Conservation (phyloP, 2,329 filamentous ascomycete genomes). For the Xylaria hypoxylon region DNA sequence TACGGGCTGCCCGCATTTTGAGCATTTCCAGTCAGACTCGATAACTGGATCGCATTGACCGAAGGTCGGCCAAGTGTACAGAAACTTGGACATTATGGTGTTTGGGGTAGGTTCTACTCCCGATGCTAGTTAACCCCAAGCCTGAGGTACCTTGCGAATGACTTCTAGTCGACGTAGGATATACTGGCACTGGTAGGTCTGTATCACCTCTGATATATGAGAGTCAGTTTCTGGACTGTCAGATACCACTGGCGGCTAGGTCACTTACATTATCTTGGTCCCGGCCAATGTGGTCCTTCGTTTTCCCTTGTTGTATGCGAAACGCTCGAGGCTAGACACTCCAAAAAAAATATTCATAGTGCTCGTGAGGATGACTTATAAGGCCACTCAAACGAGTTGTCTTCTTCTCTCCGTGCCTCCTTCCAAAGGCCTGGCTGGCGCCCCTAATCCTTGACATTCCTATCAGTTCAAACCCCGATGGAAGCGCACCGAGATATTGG, state of each 20-base stretch:
- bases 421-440: background rate
- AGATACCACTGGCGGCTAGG: background rate
- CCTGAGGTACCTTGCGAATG: background rate
- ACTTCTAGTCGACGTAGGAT: background rate
- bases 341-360: slow-evolving; percentile 20
- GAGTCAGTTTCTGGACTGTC: background rate
- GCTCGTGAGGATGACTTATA: background rate
- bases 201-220: background rate
- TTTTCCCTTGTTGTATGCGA: background rate
- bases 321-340: background rate
- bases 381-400: background rate
- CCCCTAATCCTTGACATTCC: slow-evolving; percentile 1
- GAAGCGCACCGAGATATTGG: slow-evolving; percentile 8
- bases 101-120: background rate
- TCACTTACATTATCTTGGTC: slow-evolving; percentile 18
- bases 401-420: background rate
- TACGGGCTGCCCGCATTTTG: background rate
- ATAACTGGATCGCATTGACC: background rate
- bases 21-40: background rate
- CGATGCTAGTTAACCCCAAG: background rate
- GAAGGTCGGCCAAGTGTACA: background rate
- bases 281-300: background rate
- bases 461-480: slow-evolving; percentile 5
- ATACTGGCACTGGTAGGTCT: background rate
- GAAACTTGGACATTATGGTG: background rate